Evolutionary conservation across 2,329 filamentous ascomycete species (phyloP), one percentile per base, ranked within the genome.

Genomic region (Westerdykella sp.): DNA sequence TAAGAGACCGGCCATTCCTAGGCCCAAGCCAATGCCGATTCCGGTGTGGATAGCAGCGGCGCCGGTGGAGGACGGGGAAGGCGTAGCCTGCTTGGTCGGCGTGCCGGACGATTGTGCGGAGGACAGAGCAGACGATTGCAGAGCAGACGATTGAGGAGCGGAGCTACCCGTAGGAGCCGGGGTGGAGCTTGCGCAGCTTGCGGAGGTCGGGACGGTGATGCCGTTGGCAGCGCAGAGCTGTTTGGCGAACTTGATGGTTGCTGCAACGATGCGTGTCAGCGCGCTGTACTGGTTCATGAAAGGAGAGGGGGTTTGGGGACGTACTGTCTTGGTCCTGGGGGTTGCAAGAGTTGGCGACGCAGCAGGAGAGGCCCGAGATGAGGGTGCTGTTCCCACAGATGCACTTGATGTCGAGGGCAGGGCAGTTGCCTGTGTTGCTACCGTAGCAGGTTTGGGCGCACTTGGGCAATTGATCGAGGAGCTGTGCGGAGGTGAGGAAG

Each of bases 171-270:
- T 40, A 16, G 54, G 31, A 23, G 50, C 48, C 38, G 53, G 50
- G 18, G 52, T 39, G 12, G 58, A 35, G 32, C 10, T 47, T 42
- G 68, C 58, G 45, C 69, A 71, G 9, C 67, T 60, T 12, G 69
- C 61, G 9, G 53, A 48, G 2, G 62, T 63, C 16, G 70, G 66
- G 16, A 72, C 59, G 30, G 62, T 56, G 34, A 73, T 63, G 40
- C 62, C 62, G 37, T 63, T 53, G 35, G 63, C 58, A 14, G 47
- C 52, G 62, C 70, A 74, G 28, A 73, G 58, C 22, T 61, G 49
- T 40, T 60, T 47, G 40, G 72, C 71, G 49, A 72, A 69, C 11
- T 55, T 47, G 46, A 72, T 69, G 21, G 66, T 69, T 34, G 56
- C 71, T 73, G 49, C 7, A 21, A 18, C 35, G 18, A 25, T 16